A percentile compares a stretch with the other conserved stretches of the same genome.
phyloP scores from a whole-genome alignment of 2,329 filamentous ascomycete genomes.

The Xylariaceae sp. region DNA sequence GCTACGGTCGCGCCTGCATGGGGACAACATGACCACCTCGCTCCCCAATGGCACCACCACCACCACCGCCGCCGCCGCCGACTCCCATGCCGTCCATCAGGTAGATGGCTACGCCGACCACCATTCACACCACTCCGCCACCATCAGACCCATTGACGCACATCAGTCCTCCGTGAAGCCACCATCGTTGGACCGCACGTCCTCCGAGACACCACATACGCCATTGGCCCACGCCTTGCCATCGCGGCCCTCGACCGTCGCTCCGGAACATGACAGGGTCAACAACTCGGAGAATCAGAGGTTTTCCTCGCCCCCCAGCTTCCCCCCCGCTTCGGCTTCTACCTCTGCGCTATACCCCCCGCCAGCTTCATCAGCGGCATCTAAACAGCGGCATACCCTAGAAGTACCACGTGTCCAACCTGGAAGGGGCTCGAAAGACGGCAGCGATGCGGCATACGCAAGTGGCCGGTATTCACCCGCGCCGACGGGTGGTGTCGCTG shows the following conservation, averaged over 20 bases:
- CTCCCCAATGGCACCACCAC: slow-evolving; percentile 54
- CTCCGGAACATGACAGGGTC: slow-evolving; percentile 28
- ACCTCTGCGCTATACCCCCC: slow-evolving; percentile 51
- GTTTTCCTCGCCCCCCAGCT: slow-evolving; percentile 64
- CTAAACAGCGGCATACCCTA: slow-evolving; percentile 83
- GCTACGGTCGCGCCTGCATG: slow-evolving; percentile 43
- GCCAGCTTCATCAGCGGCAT: slow-evolving; percentile 40
- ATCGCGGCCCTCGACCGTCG: slow-evolving; percentile 23
- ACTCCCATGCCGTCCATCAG: slow-evolving; percentile 30
- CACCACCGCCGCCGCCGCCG: slow-evolving; percentile 35
- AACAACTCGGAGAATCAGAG: slow-evolving; percentile 46
- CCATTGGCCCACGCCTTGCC: slow-evolving; percentile 21
- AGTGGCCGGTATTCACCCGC: slow-evolving; percentile 81
- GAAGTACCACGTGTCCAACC: slow-evolving; percentile 73
- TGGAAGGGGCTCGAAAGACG: slow-evolving; percentile 70
- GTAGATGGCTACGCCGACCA: neutral
- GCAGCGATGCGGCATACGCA: slow-evolving; percentile 62
- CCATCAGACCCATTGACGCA: neutral
- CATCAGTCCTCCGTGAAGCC: neutral
- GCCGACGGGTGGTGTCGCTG: slow-evolving; percentile 49
- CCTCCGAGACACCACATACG: slow-evolving; percentile 1
- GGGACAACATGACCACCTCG: slow-evolving; percentile 50
- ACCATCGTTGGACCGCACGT: neutral
- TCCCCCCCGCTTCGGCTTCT: slow-evolving; percentile 43
- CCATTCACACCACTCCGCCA: neutral